Evolutionary conservation across 169 alveolate genomes (phyloP), one percentile per base, ranked within the genome.

Genomic region (Plasmodium inui): DNA sequence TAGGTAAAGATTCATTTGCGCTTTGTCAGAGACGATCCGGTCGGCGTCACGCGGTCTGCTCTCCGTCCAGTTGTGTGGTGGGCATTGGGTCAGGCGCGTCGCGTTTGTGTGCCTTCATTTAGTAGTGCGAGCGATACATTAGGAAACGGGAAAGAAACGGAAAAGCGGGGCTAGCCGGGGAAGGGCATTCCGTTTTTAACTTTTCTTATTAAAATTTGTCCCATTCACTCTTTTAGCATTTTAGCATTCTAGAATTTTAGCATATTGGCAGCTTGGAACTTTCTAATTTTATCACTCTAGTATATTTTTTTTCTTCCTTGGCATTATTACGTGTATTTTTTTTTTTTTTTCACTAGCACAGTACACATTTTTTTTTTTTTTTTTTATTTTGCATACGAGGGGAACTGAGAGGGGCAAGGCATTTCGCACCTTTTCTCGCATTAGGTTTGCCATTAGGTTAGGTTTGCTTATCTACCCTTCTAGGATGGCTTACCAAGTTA

Each of bases 1-100:
- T 32, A 88, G 71, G 84, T 88, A 41, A 88, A 88, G 50, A 79
- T 61, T 79, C 94, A 88, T 88, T 88, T 9, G 82, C 37, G 39
- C 32, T 50, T 50, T 12, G 61, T 50, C 26, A 50, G 61, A 50
- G 61, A 34, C 76, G 30, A 4, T 67, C 41, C 41, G 39, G 76
- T 26, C 30, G 30, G 37, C 76, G 39, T 28, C 37, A 67, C 41
- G 76, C 37, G 10, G 14, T 67, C 37, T 67, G 76, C 76, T 67
- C 30, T 67, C 41, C 76, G 17, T 26, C 76, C n/a, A 67, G 32
- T 6, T 67, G 76, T 12, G 30, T 22, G 76, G 37, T 67, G n/a
- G 76, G 37, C 76, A 67, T 17, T 67, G 30, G 7, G 41, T 67
- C 37, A 67, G 39, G 37, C 37, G 76, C 30, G 9, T 74, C 61